These are phyloP conservation scores for Graphilbum ipis-grandicollis DNA, from an alignment of 2,329 filamentous ascomycete genomes.

Conservation along the genomic window DNA sequence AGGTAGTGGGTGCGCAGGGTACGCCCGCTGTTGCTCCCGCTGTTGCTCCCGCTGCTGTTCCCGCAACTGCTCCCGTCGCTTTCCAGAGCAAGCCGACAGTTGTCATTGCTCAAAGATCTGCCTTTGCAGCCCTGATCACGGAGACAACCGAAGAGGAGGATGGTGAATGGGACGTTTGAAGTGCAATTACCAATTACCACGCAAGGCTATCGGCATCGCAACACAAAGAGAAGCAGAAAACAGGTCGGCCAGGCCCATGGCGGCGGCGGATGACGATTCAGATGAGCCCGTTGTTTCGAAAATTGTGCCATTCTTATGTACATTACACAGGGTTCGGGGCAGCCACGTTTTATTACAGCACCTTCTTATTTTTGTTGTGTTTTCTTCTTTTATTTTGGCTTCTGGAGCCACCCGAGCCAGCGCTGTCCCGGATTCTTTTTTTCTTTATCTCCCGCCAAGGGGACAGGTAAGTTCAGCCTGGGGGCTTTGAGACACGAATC, in stretches of 20 bases:
- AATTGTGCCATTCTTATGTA: neutral
- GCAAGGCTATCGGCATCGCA: neutral
- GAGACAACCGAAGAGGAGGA: conserved; percentile 22
- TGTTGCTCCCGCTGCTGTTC: no score
- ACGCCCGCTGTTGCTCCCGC: conserved; percentile 7
- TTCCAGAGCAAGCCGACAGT: conserved; percentile 14
- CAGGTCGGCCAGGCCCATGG: no score
- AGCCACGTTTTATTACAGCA: no score
- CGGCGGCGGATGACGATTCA: no score
- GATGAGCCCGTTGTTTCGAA: neutral
- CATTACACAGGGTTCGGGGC: no score
- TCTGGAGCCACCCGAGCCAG: no score
- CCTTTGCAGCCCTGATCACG: conserved; percentile 30
- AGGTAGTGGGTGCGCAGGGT: conserved; percentile 14
- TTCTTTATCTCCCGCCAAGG: no score
- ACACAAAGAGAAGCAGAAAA: no score
- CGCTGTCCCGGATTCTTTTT: no score
- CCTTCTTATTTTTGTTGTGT: neutral
- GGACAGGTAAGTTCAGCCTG: no score
- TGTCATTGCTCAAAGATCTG: conserved; percentile 21
- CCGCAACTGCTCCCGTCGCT: conserved; percentile 8
- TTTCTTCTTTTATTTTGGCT: neutral
- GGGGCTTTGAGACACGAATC: no score
- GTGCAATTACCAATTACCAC: no score
- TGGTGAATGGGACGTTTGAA: conserved; percentile 36